Conservation (phyloP, 129 eudicot genomes). For the Centella asiatica region DNA sequence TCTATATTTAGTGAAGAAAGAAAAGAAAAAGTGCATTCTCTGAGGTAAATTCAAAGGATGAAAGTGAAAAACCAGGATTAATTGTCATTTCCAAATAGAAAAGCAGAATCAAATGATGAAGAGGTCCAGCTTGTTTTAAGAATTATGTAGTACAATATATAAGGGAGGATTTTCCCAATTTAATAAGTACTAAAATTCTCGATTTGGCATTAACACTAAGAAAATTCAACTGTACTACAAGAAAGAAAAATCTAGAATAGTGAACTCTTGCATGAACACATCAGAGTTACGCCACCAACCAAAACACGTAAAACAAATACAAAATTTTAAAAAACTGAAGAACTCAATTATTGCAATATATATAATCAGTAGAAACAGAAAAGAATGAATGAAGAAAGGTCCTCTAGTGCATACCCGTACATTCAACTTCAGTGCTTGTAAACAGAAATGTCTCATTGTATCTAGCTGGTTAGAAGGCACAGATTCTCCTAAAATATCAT, state of each 20-base stretch:
- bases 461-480: slow-evolving; percentile 39
- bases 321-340: neutral
- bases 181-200: neutral
- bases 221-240: neutral
- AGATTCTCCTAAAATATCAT: slow-evolving; percentile 52
- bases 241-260: neutral
- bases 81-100: neutral
- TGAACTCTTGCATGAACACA: too few species aligned
- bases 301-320: neutral
- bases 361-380: neutral
- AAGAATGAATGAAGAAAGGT: slow-evolving; percentile 7
- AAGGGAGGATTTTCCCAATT: neutral
- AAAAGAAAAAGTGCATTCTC: too few species aligned
- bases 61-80: too few species aligned
- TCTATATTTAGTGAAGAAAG: too few species aligned
- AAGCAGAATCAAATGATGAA: neutral
- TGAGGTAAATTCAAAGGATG: too few species aligned
- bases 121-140: too few species aligned
- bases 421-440: slow-evolving; percentile 36
- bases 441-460: slow-evolving; percentile 43
- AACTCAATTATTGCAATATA: neutral
- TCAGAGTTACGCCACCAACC: neutral
- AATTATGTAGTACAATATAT: too few species aligned
- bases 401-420: slow-evolving; percentile 24
- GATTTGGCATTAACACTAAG: neutral